Evolutionary conservation across 176 grass and related monocot species (phyloP), one percentile per base, ranked within the genome.

Genomic region (Cocos nucifera): DNA sequence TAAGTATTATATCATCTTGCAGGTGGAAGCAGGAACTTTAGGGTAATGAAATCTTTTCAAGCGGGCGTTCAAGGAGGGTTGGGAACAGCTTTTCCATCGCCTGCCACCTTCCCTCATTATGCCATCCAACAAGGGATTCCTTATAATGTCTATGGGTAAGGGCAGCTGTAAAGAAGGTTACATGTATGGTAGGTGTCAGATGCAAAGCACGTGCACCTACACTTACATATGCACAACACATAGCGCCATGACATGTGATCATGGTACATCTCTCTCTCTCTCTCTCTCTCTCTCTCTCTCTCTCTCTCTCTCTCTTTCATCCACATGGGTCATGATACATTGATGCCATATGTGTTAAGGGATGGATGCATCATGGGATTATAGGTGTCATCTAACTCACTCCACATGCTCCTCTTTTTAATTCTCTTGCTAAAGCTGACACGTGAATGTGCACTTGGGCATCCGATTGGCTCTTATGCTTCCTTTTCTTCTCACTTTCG

Each of bases 21-120:
- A 67, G 66, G 53, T 22, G 66, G 66, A 15, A 57, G 32, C 66
- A 69, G 53, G 15, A 69, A 24, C 66, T 57, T 69, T 56, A 69
- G 66, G 66, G 53, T 5, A 18, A 68, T 68, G 65, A 68, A 68
- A 68, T 68, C 65, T 39, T 68, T 68, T 68, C 65, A 57, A 17
- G 65, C 49, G 54, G 64, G 50, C 5, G 3, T 53, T 52, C 64
- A 66, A 54, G 50, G 50, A 30, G 66, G 66, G 14, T 22, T 69
- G 66, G 19, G 18, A 22, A 22, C 66, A 69, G 54, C 66, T 69
- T 69, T 69, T 23, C 27, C 66, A 24, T 69, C 59, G 17, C 15
- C 66, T 66, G 51, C 66, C 53, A 44, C 54, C 29, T 48, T 57
- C 28, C 53, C 66, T 39, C 54, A 69, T 57, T 69, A 69, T 57